Conservation (phyloP, 108 stramenopile species). For the Nitzschia palea region DNA sequence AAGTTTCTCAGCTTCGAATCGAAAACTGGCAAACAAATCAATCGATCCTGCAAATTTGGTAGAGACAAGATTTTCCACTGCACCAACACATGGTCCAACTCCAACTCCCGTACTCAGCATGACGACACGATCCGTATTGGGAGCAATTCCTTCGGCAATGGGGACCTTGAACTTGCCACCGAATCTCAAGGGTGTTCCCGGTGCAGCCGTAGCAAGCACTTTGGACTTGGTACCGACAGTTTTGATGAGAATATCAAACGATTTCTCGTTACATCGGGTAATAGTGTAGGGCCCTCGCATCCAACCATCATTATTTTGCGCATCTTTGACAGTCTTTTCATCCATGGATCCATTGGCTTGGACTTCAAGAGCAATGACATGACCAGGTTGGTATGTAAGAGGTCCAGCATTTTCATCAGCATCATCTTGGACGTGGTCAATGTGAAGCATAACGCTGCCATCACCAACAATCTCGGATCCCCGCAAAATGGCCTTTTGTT, state of each 20-base stretch:
- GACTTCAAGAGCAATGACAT: conserved; percentile 57
- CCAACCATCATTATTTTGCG: conserved; percentile 39
- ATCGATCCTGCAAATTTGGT: conserved; percentile 9
- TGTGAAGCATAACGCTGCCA: conserved; percentile 35
- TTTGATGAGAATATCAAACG: conserved; percentile 27
- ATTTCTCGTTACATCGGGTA: conserved; percentile 13
- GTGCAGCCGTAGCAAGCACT: conserved; percentile 24
- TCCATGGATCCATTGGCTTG: conserved; percentile 4
- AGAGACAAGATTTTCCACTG: conserved; percentile 33
- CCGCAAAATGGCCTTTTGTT: conserved; percentile 24
- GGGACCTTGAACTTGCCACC: conserved; percentile 61
- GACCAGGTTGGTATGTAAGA: conserved; percentile 42
- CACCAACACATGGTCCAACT: conserved; percentile 52
- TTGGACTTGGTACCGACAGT: conserved; percentile 43
- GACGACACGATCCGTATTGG: conserved; percentile 24
- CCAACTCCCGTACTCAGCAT: conserved; percentile 53
- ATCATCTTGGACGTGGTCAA: conserved; percentile 32
- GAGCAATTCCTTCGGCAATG: conserved; percentile 46
- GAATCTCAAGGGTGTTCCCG: conserved; percentile 34
- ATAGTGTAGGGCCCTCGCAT: conserved; percentile 57
- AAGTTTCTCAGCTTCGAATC: conserved; percentile 32
- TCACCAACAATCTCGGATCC: conserved; percentile 32
- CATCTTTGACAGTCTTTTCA: conserved; percentile 21
- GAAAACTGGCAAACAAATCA: conserved; percentile 43
- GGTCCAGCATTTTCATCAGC: conserved; percentile 3